Evolutionary conservation across 208 protist species (phyloP).

Genomic region (Herpetomonas samuelpessoai): DNA sequence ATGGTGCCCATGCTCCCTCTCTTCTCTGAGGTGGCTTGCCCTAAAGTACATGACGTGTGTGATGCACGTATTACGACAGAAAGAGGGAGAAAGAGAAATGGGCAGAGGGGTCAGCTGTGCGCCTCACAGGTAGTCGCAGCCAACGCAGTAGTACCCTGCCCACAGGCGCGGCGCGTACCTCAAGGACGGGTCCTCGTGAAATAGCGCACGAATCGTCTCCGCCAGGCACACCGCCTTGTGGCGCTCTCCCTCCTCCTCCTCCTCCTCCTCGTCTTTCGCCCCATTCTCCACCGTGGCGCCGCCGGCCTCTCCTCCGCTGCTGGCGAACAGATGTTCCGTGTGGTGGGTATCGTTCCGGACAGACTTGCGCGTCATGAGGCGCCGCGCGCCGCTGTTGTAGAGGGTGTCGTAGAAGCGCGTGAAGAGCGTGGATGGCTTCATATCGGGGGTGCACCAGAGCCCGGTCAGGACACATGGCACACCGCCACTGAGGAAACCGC

Average conservation of each 20-base stretch:
- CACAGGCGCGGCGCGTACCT: slow-evolving; percentile 74
- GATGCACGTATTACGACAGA: no score
- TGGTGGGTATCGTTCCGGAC: background rate
- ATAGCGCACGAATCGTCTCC: slow-evolving; percentile 54
- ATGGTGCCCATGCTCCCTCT: no score
- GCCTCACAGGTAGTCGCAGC: slow-evolving; percentile 46
- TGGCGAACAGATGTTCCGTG: background rate
- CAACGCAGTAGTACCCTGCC: slow-evolving; percentile 85
- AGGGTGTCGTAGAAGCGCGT: slow-evolving; percentile 67
- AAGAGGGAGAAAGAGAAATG: no score
- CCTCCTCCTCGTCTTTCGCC: background rate
- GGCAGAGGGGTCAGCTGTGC: no score
- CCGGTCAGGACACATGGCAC: slow-evolving; percentile 75
- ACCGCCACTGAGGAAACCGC: slow-evolving; percentile 66
- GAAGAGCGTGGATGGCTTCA: slow-evolving; percentile 77
- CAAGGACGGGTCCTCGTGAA: slow-evolving; percentile 53
- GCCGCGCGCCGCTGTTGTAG: background rate
- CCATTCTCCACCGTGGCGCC: background rate
- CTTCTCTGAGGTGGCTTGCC: no score
- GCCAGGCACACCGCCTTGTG: slow-evolving; percentile 73
- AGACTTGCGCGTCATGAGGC: slow-evolving; percentile 7
- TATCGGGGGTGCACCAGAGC: slow-evolving; percentile 91
- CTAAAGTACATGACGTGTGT: no score
- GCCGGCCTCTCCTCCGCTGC: background rate
- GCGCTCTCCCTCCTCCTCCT: background rate